Percentiles rank a stretch among this genome's conserved stretches.
Conservation (phyloP, 805 yeast species). For the Sungouiella blattae region DNA sequence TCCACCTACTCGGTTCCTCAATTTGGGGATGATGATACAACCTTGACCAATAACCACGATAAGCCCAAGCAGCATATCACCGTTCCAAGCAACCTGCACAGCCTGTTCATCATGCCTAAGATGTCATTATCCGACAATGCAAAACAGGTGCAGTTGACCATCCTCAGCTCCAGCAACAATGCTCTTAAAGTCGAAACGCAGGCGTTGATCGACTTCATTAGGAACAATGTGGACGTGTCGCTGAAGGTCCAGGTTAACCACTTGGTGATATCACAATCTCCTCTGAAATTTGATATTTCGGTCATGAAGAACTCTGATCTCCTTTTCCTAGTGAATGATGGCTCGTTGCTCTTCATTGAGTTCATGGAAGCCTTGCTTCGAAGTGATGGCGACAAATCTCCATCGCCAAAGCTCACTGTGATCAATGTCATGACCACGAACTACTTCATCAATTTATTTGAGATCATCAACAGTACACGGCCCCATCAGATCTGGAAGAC, state of each 20-base stretch:
- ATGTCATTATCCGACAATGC: constrained; percentile 22
- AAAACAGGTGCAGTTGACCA: constrained; percentile 17
- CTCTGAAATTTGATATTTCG: constrained; percentile 14
- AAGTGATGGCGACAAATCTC: constrained; percentile 1
- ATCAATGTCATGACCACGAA: constrained; percentile 39
- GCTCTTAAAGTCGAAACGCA: constrained; percentile 17
- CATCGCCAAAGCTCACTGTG: constrained; percentile 28
- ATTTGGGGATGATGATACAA: constrained; percentile 5
- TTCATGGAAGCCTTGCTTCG: constrained; percentile 16
- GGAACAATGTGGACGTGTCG: constrained; percentile 1
- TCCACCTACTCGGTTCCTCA: neutral
- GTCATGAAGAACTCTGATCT: constrained; percentile 23
- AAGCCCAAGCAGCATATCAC: neutral
- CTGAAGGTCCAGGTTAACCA: constrained; percentile 7
- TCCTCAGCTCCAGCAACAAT: constrained; percentile 17
- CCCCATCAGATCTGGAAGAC: constrained; percentile 42
- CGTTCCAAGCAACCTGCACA: constrained; percentile 1
- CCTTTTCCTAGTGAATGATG: constrained; percentile 37
- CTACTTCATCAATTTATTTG: constrained; percentile 38
- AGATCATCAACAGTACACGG: constrained; percentile 26
- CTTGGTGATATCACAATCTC: constrained; percentile 3
- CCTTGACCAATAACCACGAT: constrained; percentile 1
- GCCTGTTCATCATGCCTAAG: constrained; percentile 37
- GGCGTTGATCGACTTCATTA: constrained; percentile 17
- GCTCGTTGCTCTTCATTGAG: constrained; percentile 28